These are phyloP conservation scores for Aspergillus carbonarius DNA, from an alignment of 2,329 filamentous ascomycete species.

Conservation along the genomic window DNA sequence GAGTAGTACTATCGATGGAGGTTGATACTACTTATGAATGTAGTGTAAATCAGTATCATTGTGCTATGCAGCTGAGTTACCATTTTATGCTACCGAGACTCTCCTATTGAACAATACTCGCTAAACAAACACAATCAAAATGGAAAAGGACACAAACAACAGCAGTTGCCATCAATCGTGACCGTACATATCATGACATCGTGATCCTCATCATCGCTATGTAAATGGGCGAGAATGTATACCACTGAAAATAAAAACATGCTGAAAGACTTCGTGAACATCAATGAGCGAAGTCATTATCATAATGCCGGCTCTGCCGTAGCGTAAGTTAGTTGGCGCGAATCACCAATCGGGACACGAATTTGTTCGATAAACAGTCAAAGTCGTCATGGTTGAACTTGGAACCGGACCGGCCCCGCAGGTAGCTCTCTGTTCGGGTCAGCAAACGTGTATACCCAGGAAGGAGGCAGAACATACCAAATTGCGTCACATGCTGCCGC, in stretches of 20 bases:
- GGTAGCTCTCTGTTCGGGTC: conserved; percentile 71
- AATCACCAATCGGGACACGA: conserved; percentile 93
- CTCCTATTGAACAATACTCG: too few relatives aligned
- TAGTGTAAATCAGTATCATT: too few relatives aligned
- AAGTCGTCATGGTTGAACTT: conserved; percentile 92
- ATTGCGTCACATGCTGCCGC: conserved; percentile 84
- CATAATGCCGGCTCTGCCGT: conserved; percentile 25
- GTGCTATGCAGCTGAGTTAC: too few relatives aligned
- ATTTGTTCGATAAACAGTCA: conserved; percentile 95
- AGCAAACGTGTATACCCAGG: conserved; percentile 32
- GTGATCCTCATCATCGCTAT: conserved; percentile 43
- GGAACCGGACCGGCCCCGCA: conserved; percentile 73
- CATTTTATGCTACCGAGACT: background rate
- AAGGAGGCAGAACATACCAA: conserved; percentile 63
- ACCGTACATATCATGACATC: conserved; percentile 43
- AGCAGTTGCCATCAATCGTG: conserved; percentile 24
- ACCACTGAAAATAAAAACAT: conserved; percentile 28
- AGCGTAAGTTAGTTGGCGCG: conserved; percentile 69
- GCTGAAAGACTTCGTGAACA: conserved; percentile 18
- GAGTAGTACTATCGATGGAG: too few relatives aligned
- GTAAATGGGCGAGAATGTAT: conserved; percentile 38
- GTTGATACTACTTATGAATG: too few relatives aligned
- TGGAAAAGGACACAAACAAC: conserved; percentile 20
- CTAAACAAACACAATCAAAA: conserved; percentile 10
- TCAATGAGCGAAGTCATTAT: conserved; percentile 22